A percentile compares a stretch with the other conserved stretches of the same genome.
These are phyloP conservation scores for Alternaria infectoria DNA, from an alignment of 2,329 filamentous ascomycete species.

Conservation along the genomic window DNA sequence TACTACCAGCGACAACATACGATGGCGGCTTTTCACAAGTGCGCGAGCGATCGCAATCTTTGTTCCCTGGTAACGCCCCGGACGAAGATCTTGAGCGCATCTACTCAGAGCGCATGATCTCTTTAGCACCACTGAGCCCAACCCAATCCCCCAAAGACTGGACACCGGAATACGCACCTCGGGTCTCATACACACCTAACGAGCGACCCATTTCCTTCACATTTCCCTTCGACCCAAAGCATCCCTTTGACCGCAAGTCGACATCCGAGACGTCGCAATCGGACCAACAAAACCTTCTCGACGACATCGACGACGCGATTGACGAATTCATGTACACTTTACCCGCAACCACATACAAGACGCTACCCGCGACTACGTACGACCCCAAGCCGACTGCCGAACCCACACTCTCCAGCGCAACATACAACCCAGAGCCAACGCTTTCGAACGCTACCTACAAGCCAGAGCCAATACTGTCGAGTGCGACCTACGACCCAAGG, in stretches of 20 bases:
- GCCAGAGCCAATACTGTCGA: constrained; percentile 6
- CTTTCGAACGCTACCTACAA: constrained; percentile 19
- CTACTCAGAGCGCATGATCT: constrained; percentile 6
- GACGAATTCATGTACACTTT: constrained; percentile 31
- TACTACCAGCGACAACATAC: constrained; percentile 33
- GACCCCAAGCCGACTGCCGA: background rate
- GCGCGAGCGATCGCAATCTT: constrained; percentile 17
- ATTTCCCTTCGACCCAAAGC: constrained; percentile 18
- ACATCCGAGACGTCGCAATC: constrained; percentile 11
- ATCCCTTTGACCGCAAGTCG: constrained; percentile 22
- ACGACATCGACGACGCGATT: constrained; percentile 35
- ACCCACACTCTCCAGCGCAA: constrained; percentile 10
- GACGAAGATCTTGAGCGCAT: background rate
- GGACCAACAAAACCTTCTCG: constrained; percentile 22
- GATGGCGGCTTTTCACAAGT: constrained; percentile 15
- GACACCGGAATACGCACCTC: background rate
- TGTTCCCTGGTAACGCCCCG: constrained; percentile 11
- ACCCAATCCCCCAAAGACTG: background rate
- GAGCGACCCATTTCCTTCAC: constrained; percentile 25
- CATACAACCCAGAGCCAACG: constrained; percentile 7
- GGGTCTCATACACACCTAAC: constrained; percentile 17
- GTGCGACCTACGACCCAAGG: constrained; percentile 10
- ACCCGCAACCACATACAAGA: constrained; percentile 18
- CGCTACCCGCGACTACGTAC: constrained; percentile 23
- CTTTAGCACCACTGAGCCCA: constrained; percentile 11